Evolutionary conservation across 2,329 filamentous ascomycete species (phyloP).

Genomic region (Trichoderma simmonsii): DNA sequence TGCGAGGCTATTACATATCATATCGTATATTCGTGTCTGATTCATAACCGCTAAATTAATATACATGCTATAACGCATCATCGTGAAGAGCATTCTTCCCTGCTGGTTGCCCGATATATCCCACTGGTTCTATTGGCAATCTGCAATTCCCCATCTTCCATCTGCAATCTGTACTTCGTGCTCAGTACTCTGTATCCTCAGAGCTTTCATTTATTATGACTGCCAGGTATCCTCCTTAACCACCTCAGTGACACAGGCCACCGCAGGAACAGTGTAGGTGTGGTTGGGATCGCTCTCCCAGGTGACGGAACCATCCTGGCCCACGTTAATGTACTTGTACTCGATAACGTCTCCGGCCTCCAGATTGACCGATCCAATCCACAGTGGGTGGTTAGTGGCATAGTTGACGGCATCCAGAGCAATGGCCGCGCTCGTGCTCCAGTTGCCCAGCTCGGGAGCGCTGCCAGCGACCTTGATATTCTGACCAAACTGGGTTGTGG

Average conservation of each 20-base stretch:
- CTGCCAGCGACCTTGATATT: conserved; percentile 64
- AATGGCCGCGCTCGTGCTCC: conserved; percentile 55
- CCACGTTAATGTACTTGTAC: conserved; percentile 68
- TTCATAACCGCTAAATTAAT: conserved; percentile 10
- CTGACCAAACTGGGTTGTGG: conserved; percentile 58
- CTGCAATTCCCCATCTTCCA: not conserved
- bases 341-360: conserved; percentile 49
- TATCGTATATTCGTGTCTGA: not conserved
- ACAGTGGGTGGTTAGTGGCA: conserved; percentile 56
- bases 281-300: conserved; percentile 65
- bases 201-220: not conserved
- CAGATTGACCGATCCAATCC: conserved; percentile 56
- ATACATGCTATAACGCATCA: not conserved
- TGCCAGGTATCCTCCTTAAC: conserved; percentile 33
- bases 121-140: not conserved
- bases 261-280: conserved; percentile 31
- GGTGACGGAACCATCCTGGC: conserved; percentile 48
- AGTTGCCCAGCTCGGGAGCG: conserved; percentile 57
- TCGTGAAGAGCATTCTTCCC: not conserved
- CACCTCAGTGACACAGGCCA: conserved; percentile 29
- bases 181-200: not conserved
- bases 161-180: not conserved
- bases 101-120: not conserved
- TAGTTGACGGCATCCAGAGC: conserved; percentile 58
- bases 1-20: not conserved